A percentile compares a stretch with the other conserved stretches of the same genome.
Evolutionary conservation across 164 flowering plant species (phyloP).

Genomic region (Tinospora cordifolia): DNA sequence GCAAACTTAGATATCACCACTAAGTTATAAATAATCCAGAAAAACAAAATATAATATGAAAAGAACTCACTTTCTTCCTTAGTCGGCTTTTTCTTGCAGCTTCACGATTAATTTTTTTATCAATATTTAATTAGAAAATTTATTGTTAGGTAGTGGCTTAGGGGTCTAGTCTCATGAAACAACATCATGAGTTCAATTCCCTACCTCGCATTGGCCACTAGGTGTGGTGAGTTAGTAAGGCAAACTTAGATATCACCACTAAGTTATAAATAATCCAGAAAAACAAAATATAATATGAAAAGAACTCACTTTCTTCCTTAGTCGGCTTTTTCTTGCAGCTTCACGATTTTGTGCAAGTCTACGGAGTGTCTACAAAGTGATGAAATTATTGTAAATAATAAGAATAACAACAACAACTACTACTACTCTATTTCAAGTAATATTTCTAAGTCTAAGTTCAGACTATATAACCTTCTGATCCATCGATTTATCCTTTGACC

Average conservation of each 20-base stretch:
- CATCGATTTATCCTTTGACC: constrained; percentile 62
- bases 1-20: too few relatives aligned
- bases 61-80: constrained; percentile 61
- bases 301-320: constrained; percentile 68
- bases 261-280: too few relatives aligned
- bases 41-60: not conserved
- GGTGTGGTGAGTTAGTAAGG: too few relatives aligned
- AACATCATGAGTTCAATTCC: too few relatives aligned
- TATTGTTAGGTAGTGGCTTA: not conserved
- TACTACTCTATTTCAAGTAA: constrained; percentile 4
- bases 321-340: constrained; percentile 92
- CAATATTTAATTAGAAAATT: not conserved
- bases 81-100: constrained; percentile 94
- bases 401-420: not conserved
- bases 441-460: not conserved
- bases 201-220: too few relatives aligned
- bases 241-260: too few relatives aligned
- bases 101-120: constrained; percentile 55
- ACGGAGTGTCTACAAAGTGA: constrained; percentile 58
- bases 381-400: not conserved
- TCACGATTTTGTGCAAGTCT: constrained; percentile 98
- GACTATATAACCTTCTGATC: constrained; percentile 70
- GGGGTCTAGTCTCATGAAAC: too few relatives aligned
- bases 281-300: not conserved
- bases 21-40: too few relatives aligned